Evolutionary conservation across 208 protist species (phyloP).

Genomic region (Leishmania gerbilli): DNA sequence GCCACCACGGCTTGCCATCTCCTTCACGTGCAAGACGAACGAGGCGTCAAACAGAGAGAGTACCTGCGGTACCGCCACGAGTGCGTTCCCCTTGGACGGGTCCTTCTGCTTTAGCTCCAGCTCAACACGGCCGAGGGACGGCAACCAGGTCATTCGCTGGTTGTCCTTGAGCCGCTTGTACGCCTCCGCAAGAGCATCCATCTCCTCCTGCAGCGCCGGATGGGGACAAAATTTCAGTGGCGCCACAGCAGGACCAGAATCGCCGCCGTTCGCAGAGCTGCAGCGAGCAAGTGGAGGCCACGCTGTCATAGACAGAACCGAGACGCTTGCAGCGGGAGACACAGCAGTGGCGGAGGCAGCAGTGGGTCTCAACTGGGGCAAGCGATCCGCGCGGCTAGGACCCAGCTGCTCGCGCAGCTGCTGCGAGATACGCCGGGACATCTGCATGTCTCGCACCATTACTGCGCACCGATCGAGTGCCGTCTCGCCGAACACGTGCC

Average conservation of each 20-base stretch:
- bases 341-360: neutral
- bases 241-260: slow-evolving; percentile 24
- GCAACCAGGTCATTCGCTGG: slow-evolving; percentile 72
- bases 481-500: slow-evolving; percentile 82
- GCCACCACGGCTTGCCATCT: slow-evolving; percentile 24
- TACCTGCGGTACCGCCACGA: slow-evolving; percentile 43
- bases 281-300: slow-evolving; percentile 58
- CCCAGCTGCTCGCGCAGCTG: slow-evolving; percentile 52
- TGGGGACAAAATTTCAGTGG: slow-evolving; percentile 60
- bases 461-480: slow-evolving; percentile 70
- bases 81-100: slow-evolving; percentile 27
- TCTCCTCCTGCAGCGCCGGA: slow-evolving; percentile 49
- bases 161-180: slow-evolving; percentile 68
- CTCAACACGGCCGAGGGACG: slow-evolving; percentile 61
- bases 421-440: slow-evolving; percentile 71
- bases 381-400: neutral
- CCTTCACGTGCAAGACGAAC: slow-evolving; percentile 62
- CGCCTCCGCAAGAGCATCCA: slow-evolving; percentile 54
- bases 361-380: neutral
- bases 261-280: slow-evolving; percentile 16
- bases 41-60: slow-evolving; percentile 80
- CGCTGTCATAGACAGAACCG: slow-evolving; percentile 72
- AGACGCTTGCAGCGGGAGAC: slow-evolving; percentile 37
- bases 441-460: slow-evolving; percentile 85
- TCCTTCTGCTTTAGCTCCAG: slow-evolving; percentile 64